Evolutionary conservation across 169 alveolate species (phyloP).

Genomic region (Theileria luwenshuni): DNA sequence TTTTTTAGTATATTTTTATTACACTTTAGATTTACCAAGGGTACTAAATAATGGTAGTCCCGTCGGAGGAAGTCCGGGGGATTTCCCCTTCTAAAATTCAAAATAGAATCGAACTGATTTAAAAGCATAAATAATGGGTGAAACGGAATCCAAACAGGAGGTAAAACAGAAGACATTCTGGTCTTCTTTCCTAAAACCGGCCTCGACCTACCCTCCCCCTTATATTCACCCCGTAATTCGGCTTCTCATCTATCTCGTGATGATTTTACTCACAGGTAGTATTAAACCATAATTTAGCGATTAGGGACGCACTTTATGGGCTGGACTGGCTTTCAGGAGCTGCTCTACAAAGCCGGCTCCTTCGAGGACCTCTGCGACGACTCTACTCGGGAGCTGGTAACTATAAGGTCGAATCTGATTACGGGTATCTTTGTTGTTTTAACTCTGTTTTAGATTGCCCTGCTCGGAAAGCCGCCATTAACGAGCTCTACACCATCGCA

Average conservation of each 20-base stretch:
- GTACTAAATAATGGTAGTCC: too few species aligned
- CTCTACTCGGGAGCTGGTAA: not conserved
- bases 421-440: not conserved
- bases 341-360: slow-evolving; percentile 56
- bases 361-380: slow-evolving; percentile 45
- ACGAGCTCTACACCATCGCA: slow-evolving; percentile 44
- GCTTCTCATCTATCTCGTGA: not conserved
- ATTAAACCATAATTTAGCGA: not conserved
- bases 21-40: too few species aligned
- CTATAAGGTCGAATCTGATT: not conserved
- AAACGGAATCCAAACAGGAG: too few species aligned
- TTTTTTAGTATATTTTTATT: too few species aligned
- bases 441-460: slow-evolving; percentile 23
- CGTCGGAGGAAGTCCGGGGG: too few species aligned
- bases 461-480: slow-evolving; percentile 27
- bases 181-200: too few species aligned
- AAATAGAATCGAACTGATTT: too few species aligned
- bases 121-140: too few species aligned
- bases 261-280: slow-evolving; percentile 4
- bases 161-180: too few species aligned
- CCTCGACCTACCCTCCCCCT: slow-evolving; percentile 15
- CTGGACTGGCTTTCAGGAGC: slow-evolving; percentile 54
- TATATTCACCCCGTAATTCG: not conserved
- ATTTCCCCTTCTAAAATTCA: too few species aligned
- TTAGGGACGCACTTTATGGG: slow-evolving; percentile 46